Conservation (phyloP, 2,329 filamentous ascomycete genomes). For the Acephala macrosclerotiorum region DNA sequence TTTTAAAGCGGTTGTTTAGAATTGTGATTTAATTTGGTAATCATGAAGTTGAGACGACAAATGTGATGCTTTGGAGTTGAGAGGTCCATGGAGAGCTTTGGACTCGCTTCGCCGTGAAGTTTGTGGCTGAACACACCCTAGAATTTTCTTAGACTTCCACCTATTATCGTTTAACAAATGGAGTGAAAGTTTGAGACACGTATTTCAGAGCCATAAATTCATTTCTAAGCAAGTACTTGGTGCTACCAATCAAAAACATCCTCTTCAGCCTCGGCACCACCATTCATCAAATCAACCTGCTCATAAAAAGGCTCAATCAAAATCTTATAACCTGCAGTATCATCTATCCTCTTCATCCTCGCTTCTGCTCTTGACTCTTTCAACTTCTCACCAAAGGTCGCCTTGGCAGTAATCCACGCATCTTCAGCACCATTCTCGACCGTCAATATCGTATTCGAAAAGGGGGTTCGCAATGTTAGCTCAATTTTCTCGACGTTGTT, state of each 20-base stretch:
- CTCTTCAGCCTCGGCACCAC: constrained; percentile 19
- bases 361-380: constrained; percentile 18
- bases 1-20: too few species aligned
- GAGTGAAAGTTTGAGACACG: too few species aligned
- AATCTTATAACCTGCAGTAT: constrained; percentile 16
- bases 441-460: constrained; percentile 21
- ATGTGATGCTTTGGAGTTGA: too few species aligned
- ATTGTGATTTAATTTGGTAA: too few species aligned
- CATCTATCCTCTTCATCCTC: not conserved
- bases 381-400: constrained; percentile 25
- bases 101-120: too few species aligned
- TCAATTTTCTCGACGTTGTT: constrained; percentile 29
- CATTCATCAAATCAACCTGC: not conserved
- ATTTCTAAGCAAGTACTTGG: too few species aligned
- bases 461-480: constrained; percentile 25
- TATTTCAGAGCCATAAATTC: too few species aligned
- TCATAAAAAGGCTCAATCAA: constrained; percentile 31
- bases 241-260: not conserved
- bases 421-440: constrained; percentile 26
- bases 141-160: too few species aligned
- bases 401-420: constrained; percentile 22
- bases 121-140: too few species aligned
- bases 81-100: too few species aligned
- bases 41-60: too few species aligned
- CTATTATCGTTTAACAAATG: too few species aligned